phyloP scores from a whole-genome alignment of 139 green algal genomes.

The Tetradesmus lagerheimii region DNA sequence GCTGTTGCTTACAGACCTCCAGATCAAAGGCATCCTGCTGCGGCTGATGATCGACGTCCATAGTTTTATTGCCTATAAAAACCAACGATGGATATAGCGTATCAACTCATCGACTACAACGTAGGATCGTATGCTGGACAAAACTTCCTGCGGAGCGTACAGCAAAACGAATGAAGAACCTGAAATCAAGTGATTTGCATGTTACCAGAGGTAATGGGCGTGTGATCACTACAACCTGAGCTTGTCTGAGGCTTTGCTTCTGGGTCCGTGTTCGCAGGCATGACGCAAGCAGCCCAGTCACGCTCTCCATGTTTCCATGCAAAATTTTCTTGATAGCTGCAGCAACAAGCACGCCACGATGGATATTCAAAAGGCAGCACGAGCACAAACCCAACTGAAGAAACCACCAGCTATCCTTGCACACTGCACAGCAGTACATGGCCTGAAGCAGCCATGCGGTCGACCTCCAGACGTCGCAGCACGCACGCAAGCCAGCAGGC shows the following conservation, averaged over 20 bases:
- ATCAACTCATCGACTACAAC: background rate
- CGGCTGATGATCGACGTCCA: slow-evolving; percentile 46
- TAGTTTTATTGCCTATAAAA: background rate
- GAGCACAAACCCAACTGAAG: background rate
- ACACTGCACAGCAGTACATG: background rate
- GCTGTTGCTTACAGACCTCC: slow-evolving; percentile 45
- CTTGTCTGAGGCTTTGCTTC: background rate
- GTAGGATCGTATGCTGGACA: background rate
- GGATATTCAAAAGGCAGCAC: background rate
- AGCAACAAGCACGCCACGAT: background rate
- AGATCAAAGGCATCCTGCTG: slow-evolving; percentile 55
- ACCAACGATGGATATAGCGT: background rate
- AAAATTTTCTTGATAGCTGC: background rate
- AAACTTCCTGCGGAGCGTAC: background rate
- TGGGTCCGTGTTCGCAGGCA: background rate
- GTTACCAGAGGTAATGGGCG: background rate
- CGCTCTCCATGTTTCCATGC: background rate
- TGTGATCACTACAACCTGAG: background rate
- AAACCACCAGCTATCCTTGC: background rate
- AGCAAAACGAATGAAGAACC: too few relatives aligned
- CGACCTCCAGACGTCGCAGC: background rate
- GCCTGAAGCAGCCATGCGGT: background rate
- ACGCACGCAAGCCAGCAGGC: background rate
- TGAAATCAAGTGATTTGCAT: background rate
- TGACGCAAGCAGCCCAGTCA: background rate